These are phyloP conservation scores for Viola odorata DNA, from an alignment of 345 rosid species.

Conservation along the genomic window DNA sequence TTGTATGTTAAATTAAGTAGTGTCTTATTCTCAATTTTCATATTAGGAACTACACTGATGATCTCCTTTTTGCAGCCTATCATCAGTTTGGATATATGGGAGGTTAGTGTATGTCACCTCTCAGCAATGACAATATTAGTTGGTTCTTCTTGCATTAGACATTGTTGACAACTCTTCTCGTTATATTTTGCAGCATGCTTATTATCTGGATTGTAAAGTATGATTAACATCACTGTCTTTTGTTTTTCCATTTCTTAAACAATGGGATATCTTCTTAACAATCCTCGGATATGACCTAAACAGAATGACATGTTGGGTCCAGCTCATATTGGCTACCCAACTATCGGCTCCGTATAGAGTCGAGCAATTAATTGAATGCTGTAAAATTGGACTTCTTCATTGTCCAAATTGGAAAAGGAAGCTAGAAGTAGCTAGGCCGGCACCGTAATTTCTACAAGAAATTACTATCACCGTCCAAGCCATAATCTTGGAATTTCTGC, in stretches of 20 bases:
- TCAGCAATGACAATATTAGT: constrained; percentile 2
- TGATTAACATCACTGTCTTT: not conserved
- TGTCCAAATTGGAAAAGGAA: too few species aligned
- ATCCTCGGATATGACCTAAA: not conserved
- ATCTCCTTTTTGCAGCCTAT: constrained; percentile 64
- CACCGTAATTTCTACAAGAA: too few species aligned
- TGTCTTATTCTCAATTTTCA: not conserved
- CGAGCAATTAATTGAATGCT: too few species aligned
- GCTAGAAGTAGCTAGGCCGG: too few species aligned
- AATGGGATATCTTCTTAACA: constrained; percentile 3
- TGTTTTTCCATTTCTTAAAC: not conserved
- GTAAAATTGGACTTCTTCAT: too few species aligned
- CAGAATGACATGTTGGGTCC: constrained; percentile 77
- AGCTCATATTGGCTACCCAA: too few species aligned
- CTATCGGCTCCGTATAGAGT: too few species aligned
- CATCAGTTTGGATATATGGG: constrained; percentile 86
- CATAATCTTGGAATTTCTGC: too few species aligned
- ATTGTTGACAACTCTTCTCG: constrained; percentile 1
- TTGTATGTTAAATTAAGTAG: constrained; percentile 41
- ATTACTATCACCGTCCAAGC: too few species aligned
- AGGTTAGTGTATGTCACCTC: constrained; percentile 40
- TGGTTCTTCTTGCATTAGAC: not conserved
- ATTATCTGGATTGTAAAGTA: constrained; percentile 92
- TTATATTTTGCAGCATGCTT: constrained; percentile 67
- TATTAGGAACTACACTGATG: constrained; percentile 11